These are phyloP conservation scores for Pezicula carpinea DNA, from an alignment of 2,329 filamentous ascomycete genomes.

Conservation along the genomic window DNA sequence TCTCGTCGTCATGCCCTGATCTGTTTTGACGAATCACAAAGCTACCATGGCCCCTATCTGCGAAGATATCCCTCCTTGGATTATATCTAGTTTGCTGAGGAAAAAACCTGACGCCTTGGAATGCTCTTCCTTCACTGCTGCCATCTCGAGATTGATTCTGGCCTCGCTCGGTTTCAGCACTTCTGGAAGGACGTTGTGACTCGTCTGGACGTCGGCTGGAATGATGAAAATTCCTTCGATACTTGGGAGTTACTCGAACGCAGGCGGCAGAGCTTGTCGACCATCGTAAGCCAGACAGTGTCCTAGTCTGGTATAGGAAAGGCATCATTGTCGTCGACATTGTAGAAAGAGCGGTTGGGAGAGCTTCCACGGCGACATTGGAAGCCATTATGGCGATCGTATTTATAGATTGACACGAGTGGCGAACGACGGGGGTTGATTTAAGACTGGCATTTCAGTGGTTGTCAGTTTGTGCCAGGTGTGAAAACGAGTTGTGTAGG, in stretches of 20 bases:
- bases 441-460: background rate
- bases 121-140: background rate
- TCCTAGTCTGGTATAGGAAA: constrained; percentile 70
- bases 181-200: too few relatives aligned
- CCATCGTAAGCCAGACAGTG: constrained; percentile 35
- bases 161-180: background rate
- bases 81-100: too few relatives aligned
- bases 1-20: background rate
- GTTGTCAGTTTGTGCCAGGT: background rate
- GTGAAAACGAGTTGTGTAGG: background rate
- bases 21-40: background rate
- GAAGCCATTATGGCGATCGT: constrained; percentile 7
- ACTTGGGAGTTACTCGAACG: constrained; percentile 17
- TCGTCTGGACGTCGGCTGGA: too few relatives aligned
- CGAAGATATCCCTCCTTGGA: too few relatives aligned
- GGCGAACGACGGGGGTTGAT: too few relatives aligned
- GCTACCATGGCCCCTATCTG: background rate
- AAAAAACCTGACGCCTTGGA: too few relatives aligned
- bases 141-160: background rate
- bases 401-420: background rate
- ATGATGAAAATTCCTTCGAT: too few relatives aligned
- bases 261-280: constrained; percentile 22
- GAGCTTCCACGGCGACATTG: constrained; percentile 5
- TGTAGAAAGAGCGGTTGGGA: constrained; percentile 4
- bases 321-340: constrained; percentile 45